These are phyloP conservation scores for Xylaria curta DNA, from an alignment of 495 filamentous ascomycete genomes.

Conservation along the genomic window DNA sequence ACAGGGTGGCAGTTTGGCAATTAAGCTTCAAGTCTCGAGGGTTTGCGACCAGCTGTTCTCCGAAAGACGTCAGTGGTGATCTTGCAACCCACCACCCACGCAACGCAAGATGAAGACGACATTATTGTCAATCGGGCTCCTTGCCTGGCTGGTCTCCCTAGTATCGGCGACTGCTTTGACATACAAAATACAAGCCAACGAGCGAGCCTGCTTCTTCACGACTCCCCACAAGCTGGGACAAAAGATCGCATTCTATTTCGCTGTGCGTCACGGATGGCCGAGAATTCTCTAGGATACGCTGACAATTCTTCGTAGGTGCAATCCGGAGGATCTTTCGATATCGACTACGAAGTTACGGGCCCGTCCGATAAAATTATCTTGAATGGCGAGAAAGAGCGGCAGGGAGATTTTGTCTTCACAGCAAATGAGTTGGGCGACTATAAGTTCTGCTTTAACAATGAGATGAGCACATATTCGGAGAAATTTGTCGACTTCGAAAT, in stretches of 20 bases:
- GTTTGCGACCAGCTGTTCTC: conserved; percentile 38
- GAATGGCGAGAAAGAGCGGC: conserved; percentile 88
- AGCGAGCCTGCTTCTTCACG: conserved; percentile 94
- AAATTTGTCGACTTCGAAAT: conserved; percentile 99
- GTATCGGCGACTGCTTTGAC: conserved; percentile 88
- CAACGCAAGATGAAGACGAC: conserved; percentile 57
- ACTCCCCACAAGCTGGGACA: conserved; percentile 73
- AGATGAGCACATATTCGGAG: conserved; percentile 97
- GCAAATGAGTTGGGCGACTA: conserved; percentile 94
- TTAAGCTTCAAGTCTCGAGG: neutral
- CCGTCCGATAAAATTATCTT: conserved; percentile 83
- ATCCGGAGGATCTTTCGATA: conserved; percentile 94
- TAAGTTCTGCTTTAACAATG: conserved; percentile 97
- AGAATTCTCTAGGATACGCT: neutral
- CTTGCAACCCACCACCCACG: conserved; percentile 27
- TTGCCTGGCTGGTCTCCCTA: conserved; percentile 66
- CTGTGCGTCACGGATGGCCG: conserved; percentile 63
- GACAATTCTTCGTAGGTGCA: conserved; percentile 68
- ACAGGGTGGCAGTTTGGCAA: conserved; percentile 18
- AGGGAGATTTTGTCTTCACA: conserved; percentile 98
- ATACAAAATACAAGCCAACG: conserved; percentile 88
- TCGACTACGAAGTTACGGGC: conserved; percentile 88
- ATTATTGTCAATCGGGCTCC: conserved; percentile 58
- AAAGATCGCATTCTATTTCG: conserved; percentile 99
- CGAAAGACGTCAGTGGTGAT: conserved; percentile 29